Base-by-base conservation (phyloP, 352 stramenopile species). In the Chrysophaeum taylorii region DNA sequence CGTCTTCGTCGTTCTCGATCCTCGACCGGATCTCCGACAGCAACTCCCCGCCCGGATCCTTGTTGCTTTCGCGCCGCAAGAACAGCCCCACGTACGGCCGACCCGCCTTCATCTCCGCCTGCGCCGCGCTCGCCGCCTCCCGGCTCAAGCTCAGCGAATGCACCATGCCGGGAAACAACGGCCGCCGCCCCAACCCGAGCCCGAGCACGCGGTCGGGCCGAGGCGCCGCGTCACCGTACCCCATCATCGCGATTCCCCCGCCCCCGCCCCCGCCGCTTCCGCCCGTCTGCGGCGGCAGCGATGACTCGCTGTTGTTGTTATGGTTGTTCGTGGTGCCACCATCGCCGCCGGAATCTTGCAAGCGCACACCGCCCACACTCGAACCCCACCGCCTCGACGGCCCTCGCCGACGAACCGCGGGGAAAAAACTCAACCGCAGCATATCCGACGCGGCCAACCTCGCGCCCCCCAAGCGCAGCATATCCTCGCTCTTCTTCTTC, bases 131-230 rank as follows among this genome's bases (percentile, higher is more conserved):
- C 5, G 57, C 57, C 16, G 57, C 57, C 1, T 9, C n/a, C 7
- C 18, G 14, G 1, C 16, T 29, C 14, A 66, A 5, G 18, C 33
- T 33, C 35, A 66, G 36, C 12, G 57, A 45, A 36, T 66, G 57
- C 33, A 66, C 35, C 57, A 66, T 66, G 57, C 57, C 57, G 18
- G 57, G 57, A 36, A 66, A 66, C 2, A 66, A 25, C 15, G 57
- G 57, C n/a, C 57, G 57, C 15, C 57, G 57, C 57, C 33, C 16
- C 33, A 66, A 9, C 1, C 12, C 57, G 18, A 66, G 18, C 2
- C 33, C 57, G 31, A 66, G 9, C 0, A 66, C 57, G 18, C 48
- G 48, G 5, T 60, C 48, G 18, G 48, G 48, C 48, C 18, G 18
- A 18, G 48, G 48, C 48, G 48, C 48, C 18, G 7, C 48, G 48